These are phyloP conservation scores for Sequoia sempervirens DNA, from an alignment of 75 land plant genomes.

Conservation along the genomic window DNA sequence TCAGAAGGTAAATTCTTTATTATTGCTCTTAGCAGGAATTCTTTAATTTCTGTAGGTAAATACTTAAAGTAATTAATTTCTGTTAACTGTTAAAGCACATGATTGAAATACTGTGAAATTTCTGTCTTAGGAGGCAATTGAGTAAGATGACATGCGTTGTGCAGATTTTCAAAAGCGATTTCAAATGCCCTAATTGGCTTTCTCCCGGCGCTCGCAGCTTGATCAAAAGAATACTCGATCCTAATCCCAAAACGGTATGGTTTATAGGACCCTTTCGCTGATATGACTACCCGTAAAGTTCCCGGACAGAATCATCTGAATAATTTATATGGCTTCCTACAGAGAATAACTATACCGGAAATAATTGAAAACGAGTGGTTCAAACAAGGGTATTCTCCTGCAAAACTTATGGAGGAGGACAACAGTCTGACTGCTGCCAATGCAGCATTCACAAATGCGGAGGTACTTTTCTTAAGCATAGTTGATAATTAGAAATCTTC, in stretches of 20 bases:
- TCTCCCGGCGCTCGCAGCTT: conserved; percentile 63
- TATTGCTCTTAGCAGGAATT: too few relatives aligned
- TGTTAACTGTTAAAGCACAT: too few relatives aligned
- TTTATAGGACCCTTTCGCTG: background rate
- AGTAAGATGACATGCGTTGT: background rate
- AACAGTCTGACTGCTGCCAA: conserved; percentile 14
- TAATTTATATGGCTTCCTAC: background rate
- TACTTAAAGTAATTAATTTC: conserved; percentile 36
- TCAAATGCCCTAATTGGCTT: conserved; percentile 67
- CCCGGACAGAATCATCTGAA: background rate
- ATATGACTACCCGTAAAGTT: background rate
- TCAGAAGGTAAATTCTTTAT: too few relatives aligned
- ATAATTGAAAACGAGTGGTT: conserved; percentile 80
- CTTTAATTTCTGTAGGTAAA: too few relatives aligned
- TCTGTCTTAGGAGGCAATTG: too few relatives aligned
- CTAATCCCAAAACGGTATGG: conserved; percentile 52
- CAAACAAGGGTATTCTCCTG: conserved; percentile 53
- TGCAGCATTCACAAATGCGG: conserved; percentile 20
- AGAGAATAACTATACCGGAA: conserved; percentile 54
- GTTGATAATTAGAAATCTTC: too few relatives aligned
- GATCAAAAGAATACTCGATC: conserved; percentile 69
- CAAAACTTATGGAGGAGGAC: conserved; percentile 33
- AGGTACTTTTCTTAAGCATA: conserved; percentile 6
- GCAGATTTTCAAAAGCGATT: conserved; percentile 75
- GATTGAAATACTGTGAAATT: background rate